Evolutionary conservation across 352 stramenopile species (phyloP), one percentile per base, ranked within the genome.

Genomic region (Pythium brassicae): DNA sequence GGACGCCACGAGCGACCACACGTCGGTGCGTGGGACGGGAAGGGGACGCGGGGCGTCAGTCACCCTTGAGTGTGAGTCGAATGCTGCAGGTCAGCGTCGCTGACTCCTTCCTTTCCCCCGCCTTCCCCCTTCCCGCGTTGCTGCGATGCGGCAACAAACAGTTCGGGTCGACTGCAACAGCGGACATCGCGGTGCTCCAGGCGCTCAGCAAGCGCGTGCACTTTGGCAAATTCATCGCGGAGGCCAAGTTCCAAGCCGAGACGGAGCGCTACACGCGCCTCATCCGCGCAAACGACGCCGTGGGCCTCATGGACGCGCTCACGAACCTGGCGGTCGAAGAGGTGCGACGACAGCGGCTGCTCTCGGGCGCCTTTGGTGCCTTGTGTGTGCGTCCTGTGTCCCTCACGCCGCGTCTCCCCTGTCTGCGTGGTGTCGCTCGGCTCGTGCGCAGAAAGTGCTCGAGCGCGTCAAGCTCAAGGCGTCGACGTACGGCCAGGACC

Each of bases 141-240:
- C n/a, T n/a, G n/a, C n/a, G n/a, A n/a, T n/a, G n/a, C n/a, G n/a
- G n/a, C n/a, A n/a, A n/a, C n/a, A n/a, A n/a, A n/a, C 50, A 93
- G 81, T 92, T 81, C 65, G 85, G 85, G n/a, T 95, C 85, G 29
- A 75, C 85, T 2, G 78, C 81, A 19, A 92, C 82, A 27, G 85
- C 81, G 0, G 94, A 98, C 50, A 97, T 98, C 63, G 82, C 90
- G 0, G 86, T 96, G 32, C 66, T 98, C 26, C 95, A 99, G 63
- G 96, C 97, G 26, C 72, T 99, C 19, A 98, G 84, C 61, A 97
- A 97, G 67, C 86, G 97, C 61, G 97, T 99, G 59, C 97, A 99
- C 68, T 99, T 98, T 57, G 97, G 97, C 49, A 99, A 99, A 65
- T 99, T 99, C 71, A 98, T 99, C n/a, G 96, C 96, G 0, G 85